Evolutionary conservation across 2,329 filamentous ascomycete species (phyloP).

Genomic region (Tolypocladium pustulatum): DNA sequence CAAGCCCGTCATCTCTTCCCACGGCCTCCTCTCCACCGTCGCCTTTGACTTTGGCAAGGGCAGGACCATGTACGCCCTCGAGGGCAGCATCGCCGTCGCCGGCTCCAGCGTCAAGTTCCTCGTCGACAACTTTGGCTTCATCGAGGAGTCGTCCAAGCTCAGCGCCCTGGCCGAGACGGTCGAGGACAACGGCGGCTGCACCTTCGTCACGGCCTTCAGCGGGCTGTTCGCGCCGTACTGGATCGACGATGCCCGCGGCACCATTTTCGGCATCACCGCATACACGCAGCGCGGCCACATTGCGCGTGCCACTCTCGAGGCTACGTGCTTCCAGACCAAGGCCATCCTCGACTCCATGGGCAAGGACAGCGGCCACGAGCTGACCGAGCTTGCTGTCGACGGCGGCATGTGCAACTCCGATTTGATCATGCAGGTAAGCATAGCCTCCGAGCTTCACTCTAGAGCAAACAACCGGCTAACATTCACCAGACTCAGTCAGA

Average conservation of each 20-base stretch:
- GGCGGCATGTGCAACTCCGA: conserved; percentile 76
- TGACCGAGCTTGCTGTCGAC: conserved; percentile 69
- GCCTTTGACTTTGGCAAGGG: conserved; percentile 63
- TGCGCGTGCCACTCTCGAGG: conserved; percentile 68
- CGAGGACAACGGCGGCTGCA: conserved; percentile 62
- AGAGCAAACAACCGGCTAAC: neutral
- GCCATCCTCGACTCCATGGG: conserved; percentile 75
- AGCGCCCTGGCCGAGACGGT: conserved; percentile 36
- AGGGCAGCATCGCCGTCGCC: conserved; percentile 68
- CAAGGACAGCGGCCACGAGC: conserved; percentile 63
- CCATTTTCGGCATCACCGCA: conserved; percentile 68
- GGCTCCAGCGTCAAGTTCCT: conserved; percentile 66
- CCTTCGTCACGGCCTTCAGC: conserved; percentile 72
- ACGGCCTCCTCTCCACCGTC: conserved; percentile 67
- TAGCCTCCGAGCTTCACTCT: neutral
- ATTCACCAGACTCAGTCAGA: conserved; percentile 58
- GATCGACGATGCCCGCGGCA: conserved; percentile 75
- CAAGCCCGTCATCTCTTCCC: conserved; percentile 67
- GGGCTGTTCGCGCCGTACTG: conserved; percentile 76
- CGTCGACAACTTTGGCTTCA: conserved; percentile 46
- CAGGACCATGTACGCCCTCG: conserved; percentile 63
- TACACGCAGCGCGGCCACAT: conserved; percentile 70
- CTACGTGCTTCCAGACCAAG: conserved; percentile 75
- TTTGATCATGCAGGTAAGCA: conserved; percentile 58
- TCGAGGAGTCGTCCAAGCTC: conserved; percentile 34